phyloP scores from a whole-genome alignment of 106 monocot genomes.

The Alisma plantagoaquatica region DNA sequence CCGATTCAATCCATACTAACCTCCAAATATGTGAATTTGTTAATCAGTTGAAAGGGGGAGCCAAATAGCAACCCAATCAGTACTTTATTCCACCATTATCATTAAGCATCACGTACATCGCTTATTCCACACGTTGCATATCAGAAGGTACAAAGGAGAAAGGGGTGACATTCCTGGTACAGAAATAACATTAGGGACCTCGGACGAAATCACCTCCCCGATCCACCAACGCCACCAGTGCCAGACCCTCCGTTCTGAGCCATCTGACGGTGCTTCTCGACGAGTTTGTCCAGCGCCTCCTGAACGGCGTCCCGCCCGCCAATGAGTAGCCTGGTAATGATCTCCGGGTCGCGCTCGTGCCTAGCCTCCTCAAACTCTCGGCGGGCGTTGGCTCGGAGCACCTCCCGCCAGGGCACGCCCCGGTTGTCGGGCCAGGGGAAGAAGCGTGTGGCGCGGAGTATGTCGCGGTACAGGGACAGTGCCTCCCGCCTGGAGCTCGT shows the following conservation, averaged over 20 bases:
- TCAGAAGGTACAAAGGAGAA: too few species aligned
- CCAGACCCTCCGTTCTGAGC: constrained; percentile 26
- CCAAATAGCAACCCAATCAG: too few species aligned
- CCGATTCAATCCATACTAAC: too few species aligned
- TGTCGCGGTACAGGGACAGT: constrained; percentile 88
- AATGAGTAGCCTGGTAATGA: constrained; percentile 71
- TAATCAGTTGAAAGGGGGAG: too few species aligned
- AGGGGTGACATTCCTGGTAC: too few species aligned
- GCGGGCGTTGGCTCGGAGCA: constrained; percentile 81
- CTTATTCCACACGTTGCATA: too few species aligned
- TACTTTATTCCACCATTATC: too few species aligned
- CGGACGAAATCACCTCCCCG: too few species aligned
- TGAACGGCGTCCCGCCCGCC: constrained; percentile 91
- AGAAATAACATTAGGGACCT: too few species aligned
- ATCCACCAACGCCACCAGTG: constrained; percentile 8
- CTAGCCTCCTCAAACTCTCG: constrained; percentile 92
- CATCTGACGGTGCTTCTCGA: constrained; percentile 45
- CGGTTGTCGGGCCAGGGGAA: constrained; percentile 78
- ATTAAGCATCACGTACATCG: too few species aligned
- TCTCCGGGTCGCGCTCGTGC: constrained; percentile 79
- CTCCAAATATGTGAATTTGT: too few species aligned
- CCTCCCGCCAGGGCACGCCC: constrained; percentile 81
- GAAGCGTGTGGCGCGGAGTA: constrained; percentile 71
- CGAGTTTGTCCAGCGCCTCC: constrained; percentile 73
- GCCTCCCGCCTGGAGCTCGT: constrained; percentile 76